Conservation (phyloP, 108 stramenopile species). For the Fistulifera pelliculosa region DNA sequence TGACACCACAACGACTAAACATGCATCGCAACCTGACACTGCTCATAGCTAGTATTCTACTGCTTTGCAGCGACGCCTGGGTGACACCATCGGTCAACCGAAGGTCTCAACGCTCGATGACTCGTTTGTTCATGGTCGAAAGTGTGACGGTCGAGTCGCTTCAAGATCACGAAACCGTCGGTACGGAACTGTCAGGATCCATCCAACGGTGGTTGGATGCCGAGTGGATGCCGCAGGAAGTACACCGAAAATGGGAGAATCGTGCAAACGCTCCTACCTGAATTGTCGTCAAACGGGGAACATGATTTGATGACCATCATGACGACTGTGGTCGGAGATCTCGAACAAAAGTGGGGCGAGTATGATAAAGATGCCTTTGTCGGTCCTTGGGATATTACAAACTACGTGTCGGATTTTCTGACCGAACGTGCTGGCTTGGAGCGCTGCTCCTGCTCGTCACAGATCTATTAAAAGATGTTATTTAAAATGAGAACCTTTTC, state of each 20-base stretch:
- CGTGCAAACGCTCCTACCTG: conserved; percentile 55
- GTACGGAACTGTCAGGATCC: conserved; percentile 5
- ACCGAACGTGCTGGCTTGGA: conserved; percentile 52
- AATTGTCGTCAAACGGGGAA: conserved; percentile 33
- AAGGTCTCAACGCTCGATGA: no score
- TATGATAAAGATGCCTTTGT: conserved; percentile 82
- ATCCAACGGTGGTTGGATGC: conserved; percentile 14
- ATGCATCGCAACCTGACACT: no score
- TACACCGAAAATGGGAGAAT: conserved; percentile 67
- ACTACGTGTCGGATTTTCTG: conserved; percentile 76
- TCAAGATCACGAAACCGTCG: conserved; percentile 3
- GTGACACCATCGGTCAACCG: no score
- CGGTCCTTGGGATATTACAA: conserved; percentile 76
- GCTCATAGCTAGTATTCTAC: no score
- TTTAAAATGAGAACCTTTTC: no score
- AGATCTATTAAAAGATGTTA: conserved; percentile 25
- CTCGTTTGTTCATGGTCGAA: no score
- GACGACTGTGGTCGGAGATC: conserved; percentile 56
- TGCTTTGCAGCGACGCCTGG: no score
- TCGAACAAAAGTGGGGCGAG: conserved; percentile 52
- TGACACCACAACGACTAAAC: no score
- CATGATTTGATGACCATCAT: conserved; percentile 66
- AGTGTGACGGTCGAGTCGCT: conserved; percentile 2
- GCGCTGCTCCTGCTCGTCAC: conserved; percentile 62
- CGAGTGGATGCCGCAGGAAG: conserved; percentile 76